Evolutionary conservation across 2,329 filamentous ascomycete species (phyloP), one percentile per base, ranked within the genome.

Genomic region (Cladosporium cucumerinum): DNA sequence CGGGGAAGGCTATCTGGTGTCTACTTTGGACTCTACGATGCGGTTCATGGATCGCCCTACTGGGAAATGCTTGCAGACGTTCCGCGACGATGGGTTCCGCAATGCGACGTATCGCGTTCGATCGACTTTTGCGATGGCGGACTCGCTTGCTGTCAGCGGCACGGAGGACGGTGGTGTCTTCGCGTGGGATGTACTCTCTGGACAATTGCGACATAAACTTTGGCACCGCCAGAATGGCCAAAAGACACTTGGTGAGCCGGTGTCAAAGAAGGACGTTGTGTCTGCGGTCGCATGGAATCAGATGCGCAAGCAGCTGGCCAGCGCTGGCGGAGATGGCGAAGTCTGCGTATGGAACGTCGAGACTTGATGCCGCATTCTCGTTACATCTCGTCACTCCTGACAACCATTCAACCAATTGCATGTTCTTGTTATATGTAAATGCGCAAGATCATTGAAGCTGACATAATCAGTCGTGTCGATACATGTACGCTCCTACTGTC

Each of bases 141-240:
- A 97, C 77, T 88, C 86, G 66, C 89, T 89, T 57, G 91, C 95
- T 1, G 72, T 97, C 3, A 90, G 87, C 59, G 94, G 94, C 8
- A 92, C 93, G 72, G 93, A 97, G 77, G 82, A 89, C 66, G 90
- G 90, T 2, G 82, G 82, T 72, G 78, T 93, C 8, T 88, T 89
- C 80, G 91, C 87, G 1, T 98, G 94, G 94, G 93, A 97, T 78
- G 80, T 96, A 23, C 76, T 97, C 63, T 89, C 85, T 6, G 93
- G 92, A 1, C 85, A 87, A 63, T 75, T 90, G 59, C 81, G 86
- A 65, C 86, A 89, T 34, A 86, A 81, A 69, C 78, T 97, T 6
- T 78, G 75, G 39, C 81, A 83, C 66, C 74, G 73, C 25, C 66
- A 70, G 58, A 66, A 66, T 16, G 65, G 55, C 4, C 58, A 36